Evolutionary conservation across 2,329 filamentous ascomycete genomes (phyloP), one percentile per base, ranked within the genome.

Genomic region (Colletotrichum abscissum): DNA sequence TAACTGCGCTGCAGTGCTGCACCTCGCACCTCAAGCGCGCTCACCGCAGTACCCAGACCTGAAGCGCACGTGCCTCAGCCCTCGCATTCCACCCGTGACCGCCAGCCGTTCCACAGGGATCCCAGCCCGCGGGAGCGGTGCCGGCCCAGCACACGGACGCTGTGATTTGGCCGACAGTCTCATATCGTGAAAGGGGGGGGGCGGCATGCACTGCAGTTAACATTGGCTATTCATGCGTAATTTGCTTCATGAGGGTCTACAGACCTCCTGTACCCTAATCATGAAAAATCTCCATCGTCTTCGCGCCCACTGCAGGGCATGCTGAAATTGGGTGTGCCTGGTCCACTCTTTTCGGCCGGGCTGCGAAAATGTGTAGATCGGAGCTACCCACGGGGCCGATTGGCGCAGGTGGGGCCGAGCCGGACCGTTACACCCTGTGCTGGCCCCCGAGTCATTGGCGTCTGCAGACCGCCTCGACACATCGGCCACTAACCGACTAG

Each of bases 161-260:
- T 71, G 12, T 56, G 63, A 67, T 71, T 60, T 67, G 56, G 46
- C 68, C 56, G 19, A 67, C 16, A 33, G 63, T 71, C 55, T 67
- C 68, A 71, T 71, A 22, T 66, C 26, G 28, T 42, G 24, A 28
- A 38, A 22, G 30, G 46, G 28, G 28, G 11, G 28, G 12, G n/a
- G n/a, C n/a, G n/a, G 8, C 12, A 54, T 35, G 55, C 55, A 52
- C 19, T n/a, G 12, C 33, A 26, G 4, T 52, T 49, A 14, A n/a
- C 28, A 49, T 68, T 42, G 24, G 63, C 60, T 22, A 19, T 19
- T 54, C 35, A 26, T 54, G 5, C 42, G 42, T 22, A 22, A n/a
- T n/a, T 55, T 42, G 3, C 16, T 14, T 42, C 14, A 4, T 35
- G 49, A 67, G 56, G 63, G 42, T 46, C 63, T 66, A 59, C 42